Evolutionary conservation across 139 green algal species (phyloP).

Genomic region (Nannochloris sp.): DNA sequence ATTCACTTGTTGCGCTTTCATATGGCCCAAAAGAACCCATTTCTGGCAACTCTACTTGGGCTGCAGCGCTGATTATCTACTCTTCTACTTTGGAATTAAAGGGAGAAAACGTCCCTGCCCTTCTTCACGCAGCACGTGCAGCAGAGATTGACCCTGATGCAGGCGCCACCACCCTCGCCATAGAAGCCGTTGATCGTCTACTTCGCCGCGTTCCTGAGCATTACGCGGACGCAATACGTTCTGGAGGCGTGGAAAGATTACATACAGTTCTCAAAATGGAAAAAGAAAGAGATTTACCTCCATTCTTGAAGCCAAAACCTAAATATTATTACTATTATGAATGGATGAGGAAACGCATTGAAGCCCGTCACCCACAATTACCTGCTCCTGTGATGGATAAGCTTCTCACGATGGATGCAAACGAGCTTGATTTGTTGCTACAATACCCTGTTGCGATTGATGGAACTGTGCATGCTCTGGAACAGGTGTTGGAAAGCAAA

Average conservation of each 20-base stretch:
- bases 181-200: slow-evolving; percentile 21
- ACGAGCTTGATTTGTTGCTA: slow-evolving; percentile 68
- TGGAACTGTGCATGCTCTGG: slow-evolving; percentile 38
- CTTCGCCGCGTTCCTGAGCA: slow-evolving; percentile 30
- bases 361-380: slow-evolving; percentile 32
- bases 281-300: slow-evolving; percentile 25
- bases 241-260: slow-evolving; percentile 12
- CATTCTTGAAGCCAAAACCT: slow-evolving; percentile 41
- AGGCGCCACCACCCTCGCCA: neutral
- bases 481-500: slow-evolving; percentile 25
- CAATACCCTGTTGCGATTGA: slow-evolving; percentile 42
- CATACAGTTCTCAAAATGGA: slow-evolving; percentile 23
- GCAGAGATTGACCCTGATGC: slow-evolving; percentile 4
- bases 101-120: slow-evolving; percentile 24
- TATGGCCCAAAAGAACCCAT: slow-evolving; percentile 12
- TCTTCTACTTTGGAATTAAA: slow-evolving; percentile 16
- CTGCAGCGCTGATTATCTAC: slow-evolving; percentile 18
- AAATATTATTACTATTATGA: slow-evolving; percentile 73
- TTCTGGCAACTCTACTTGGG: slow-evolving; percentile 8
- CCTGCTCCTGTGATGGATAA: slow-evolving; percentile 63
- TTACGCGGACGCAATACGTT: slow-evolving; percentile 2
- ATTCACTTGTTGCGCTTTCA: slow-evolving; percentile 9
- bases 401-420: slow-evolving; percentile 58
- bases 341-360: slow-evolving; percentile 63
- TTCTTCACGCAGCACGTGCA: slow-evolving; percentile 1